phyloP scores from a whole-genome alignment of 2,329 filamentous ascomycete genomes.

The Aureobasidium sp. region DNA sequence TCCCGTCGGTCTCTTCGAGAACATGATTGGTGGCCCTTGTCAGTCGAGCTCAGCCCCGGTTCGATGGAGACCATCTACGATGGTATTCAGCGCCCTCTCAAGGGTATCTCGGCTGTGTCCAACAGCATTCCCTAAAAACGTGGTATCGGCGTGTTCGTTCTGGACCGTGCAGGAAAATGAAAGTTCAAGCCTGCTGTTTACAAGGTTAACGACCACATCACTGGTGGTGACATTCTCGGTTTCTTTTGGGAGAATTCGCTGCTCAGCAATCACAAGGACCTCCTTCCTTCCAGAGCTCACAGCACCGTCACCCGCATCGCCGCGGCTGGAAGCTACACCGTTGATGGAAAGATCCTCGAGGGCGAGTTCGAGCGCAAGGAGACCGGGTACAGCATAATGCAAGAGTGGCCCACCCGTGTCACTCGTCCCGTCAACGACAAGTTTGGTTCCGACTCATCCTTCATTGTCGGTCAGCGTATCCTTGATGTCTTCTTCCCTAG shows the following conservation, averaged over 20 bases:
- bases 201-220: conserved; percentile 96
- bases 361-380: conserved; percentile 96
- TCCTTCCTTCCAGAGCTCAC: conserved; percentile 79
- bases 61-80: conserved; percentile 99
- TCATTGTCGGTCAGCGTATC: conserved; percentile 94
- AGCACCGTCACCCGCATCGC: conserved; percentile 90
- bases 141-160: conserved; percentile 76
- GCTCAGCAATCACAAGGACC: conserved; percentile 83
- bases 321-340: conserved; percentile 83
- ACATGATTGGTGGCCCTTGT: conserved; percentile 96
- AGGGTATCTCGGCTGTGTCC: conserved; percentile 67
- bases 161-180: conserved; percentile 92
- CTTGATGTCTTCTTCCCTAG: conserved; percentile 92
- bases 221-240: conserved; percentile 93
- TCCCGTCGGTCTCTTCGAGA: conserved; percentile 92
- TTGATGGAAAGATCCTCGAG: conserved; percentile 88
- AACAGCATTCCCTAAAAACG: conserved; percentile 70
- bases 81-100: conserved; percentile 92
- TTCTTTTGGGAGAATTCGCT: conserved; percentile 94
- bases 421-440: conserved; percentile 89
- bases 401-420: conserved; percentile 95
- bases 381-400: conserved; percentile 95
- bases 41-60: conserved; percentile 93
- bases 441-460: conserved; percentile 77
- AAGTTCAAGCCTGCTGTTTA: conserved; percentile 72